These are phyloP conservation scores for Gossypium arboreum DNA, from an alignment of 345 rosid genomes.

Conservation along the genomic window DNA sequence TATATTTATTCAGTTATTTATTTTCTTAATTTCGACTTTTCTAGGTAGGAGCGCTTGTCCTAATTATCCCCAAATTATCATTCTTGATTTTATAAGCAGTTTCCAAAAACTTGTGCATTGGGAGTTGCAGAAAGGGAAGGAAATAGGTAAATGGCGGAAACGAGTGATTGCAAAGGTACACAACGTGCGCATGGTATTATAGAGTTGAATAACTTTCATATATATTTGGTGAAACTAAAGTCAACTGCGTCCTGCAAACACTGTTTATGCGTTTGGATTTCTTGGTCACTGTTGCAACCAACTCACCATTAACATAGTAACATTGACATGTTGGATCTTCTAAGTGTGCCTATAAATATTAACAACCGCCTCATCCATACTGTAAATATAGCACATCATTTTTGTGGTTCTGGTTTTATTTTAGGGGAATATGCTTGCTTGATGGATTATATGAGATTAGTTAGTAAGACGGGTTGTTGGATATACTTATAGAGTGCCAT, in stretches of 20 bases:
- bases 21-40: conserved; percentile 25
- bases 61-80: conserved; percentile 79
- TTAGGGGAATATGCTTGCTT: conserved; percentile 61
- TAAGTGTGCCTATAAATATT: neutral
- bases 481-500: too few relatives aligned
- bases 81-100: conserved; percentile 96
- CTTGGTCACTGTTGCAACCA: neutral
- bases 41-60: conserved; percentile 76
- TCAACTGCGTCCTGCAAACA: neutral
- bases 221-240: conserved; percentile 4
- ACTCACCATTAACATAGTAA: neutral
- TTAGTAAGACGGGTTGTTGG: too few relatives aligned
- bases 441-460: conserved; percentile 68
- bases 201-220: conserved; percentile 3
- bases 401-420: conserved; percentile 13
- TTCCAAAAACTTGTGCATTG: conserved; percentile 84
- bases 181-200: conserved; percentile 11
- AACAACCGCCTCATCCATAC: neutral
- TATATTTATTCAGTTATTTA: neutral
- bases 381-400: neutral
- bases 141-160: conserved; percentile 99
- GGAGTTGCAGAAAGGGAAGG: conserved; percentile 96
- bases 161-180: conserved; percentile 75
- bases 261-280: neutral
- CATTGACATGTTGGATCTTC: neutral